Percentiles rank a stretch among this genome's conserved stretches.
These are phyloP conservation scores for Scortechinia acanthostroma DNA, from an alignment of 2,329 filamentous ascomycete genomes.

Conservation along the genomic window DNA sequence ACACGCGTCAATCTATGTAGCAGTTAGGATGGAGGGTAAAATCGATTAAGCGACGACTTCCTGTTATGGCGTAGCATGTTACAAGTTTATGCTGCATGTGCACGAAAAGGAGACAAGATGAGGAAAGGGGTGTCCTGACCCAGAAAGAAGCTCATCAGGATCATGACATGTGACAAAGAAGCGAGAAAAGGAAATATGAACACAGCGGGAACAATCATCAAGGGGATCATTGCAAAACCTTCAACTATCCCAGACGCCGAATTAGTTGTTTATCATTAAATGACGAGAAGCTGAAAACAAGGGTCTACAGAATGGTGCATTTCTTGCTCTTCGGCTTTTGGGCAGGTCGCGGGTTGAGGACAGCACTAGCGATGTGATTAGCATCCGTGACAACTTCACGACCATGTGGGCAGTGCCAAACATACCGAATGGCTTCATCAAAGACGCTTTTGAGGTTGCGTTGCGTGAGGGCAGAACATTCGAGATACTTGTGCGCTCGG, in stretches of 20 bases:
- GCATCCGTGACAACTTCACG: slow-evolving; percentile 10
- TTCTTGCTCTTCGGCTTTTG: not conserved
- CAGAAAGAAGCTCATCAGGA: no score
- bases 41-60: no score
- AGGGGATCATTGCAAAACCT: not conserved
- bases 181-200: no score
- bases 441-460: slow-evolving; percentile 97
- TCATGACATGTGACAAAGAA: not conserved
- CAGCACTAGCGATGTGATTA: not conserved
- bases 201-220: not conserved
- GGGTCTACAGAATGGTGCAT: not conserved
- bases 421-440: slow-evolving; percentile 93
- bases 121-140: no score
- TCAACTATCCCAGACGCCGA: not conserved
- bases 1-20: no score
- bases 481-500: slow-evolving; percentile 90
- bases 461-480: slow-evolving; percentile 95
- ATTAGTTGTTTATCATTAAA: slow-evolving; percentile 1
- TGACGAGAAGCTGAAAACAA: not conserved
- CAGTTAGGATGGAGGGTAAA: no score
- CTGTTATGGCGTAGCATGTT: no score
- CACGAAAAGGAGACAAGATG: not conserved
- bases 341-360: slow-evolving; percentile 1
- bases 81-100: not conserved
- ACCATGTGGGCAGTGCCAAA: no score